Conservation (phyloP, 306 rosid species). For the Vigna trinervia region DNA sequence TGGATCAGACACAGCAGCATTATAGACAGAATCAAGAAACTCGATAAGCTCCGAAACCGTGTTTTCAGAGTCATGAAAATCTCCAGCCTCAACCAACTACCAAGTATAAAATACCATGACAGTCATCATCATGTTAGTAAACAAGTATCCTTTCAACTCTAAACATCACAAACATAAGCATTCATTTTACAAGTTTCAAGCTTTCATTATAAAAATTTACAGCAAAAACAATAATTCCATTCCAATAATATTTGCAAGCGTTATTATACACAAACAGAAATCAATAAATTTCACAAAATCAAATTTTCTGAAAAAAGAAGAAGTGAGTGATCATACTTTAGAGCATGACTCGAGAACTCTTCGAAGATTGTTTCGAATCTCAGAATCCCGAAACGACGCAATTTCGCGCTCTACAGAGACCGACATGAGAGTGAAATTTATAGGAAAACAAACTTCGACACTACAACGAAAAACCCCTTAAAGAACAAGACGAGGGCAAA, state of each 20-base stretch:
- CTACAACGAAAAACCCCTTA: neutral
- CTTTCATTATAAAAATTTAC: neutral
- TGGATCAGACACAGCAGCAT: conserved; percentile 57
- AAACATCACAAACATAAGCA: neutral
- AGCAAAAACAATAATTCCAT: neutral
- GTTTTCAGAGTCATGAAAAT: conserved; percentile 50
- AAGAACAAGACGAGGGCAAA: conserved; percentile 7
- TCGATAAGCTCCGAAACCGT: conserved; percentile 55
- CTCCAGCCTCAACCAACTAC: conserved; percentile 59
- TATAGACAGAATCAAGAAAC: conserved; percentile 63
- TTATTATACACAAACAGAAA: neutral
- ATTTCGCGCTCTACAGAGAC: conserved; percentile 34
- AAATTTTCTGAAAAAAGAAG: conserved; percentile 17
- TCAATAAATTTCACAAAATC: neutral
- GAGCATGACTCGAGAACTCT: conserved; percentile 63
- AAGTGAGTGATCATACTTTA: conserved; percentile 48
- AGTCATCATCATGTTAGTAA: neutral
- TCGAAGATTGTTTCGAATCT: conserved; percentile 52
- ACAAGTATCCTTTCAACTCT: neutral
- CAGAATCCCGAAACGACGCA: conserved; percentile 41
- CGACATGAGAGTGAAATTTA: conserved; percentile 41
- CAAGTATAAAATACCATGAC: conserved; percentile 24
- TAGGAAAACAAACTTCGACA: neutral
- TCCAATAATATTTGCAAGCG: neutral
- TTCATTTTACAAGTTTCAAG: neutral